A percentile compares a stretch with the other conserved stretches of the same genome.
Conservation (phyloP, 495 filamentous ascomycete genomes). For the Cairneyella variabilis region DNA sequence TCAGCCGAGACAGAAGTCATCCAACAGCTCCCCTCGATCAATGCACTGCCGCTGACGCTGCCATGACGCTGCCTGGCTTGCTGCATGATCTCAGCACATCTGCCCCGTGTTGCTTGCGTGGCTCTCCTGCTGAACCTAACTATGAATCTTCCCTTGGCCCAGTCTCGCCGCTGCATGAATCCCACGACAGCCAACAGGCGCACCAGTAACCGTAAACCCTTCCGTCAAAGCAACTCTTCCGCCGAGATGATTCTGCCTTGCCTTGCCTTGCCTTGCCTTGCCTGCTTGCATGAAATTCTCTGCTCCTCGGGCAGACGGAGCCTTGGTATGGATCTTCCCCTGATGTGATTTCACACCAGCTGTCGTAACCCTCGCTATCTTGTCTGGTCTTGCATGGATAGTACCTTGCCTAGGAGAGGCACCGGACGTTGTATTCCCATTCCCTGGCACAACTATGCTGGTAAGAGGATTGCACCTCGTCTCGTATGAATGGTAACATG, state of each 20-base stretch:
- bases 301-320: conserved; percentile 14
- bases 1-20: conserved; percentile 4
- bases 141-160: conserved; percentile 8
- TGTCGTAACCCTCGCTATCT: conserved; percentile 20
- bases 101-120: conserved; percentile 17
- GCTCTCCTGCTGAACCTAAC: conserved; percentile 13
- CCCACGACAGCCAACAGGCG: conserved; percentile 12
- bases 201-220: conserved; percentile 7
- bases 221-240: conserved; percentile 14
- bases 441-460: neutral
- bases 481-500: conserved; percentile 7
- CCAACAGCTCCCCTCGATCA: no score
- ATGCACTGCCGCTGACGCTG: no score
- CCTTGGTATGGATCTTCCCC: conserved; percentile 16
- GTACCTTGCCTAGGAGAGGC: conserved; percentile 10
- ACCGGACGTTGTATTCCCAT: neutral
- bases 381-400: conserved; percentile 20
- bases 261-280: conserved; percentile 13
- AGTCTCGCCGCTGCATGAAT: conserved; percentile 14
- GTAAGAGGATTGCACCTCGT: conserved; percentile 3
- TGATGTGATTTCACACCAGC: conserved; percentile 21
- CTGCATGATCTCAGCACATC: conserved; percentile 13
- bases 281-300: conserved; percentile 15
- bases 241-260: neutral
- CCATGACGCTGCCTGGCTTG: conserved; percentile 14